Percentiles rank a stretch among this genome's conserved stretches.
Evolutionary conservation across 768 basidiomycete genomes (phyloP).

Genomic region (Hypholoma fasciculare): DNA sequence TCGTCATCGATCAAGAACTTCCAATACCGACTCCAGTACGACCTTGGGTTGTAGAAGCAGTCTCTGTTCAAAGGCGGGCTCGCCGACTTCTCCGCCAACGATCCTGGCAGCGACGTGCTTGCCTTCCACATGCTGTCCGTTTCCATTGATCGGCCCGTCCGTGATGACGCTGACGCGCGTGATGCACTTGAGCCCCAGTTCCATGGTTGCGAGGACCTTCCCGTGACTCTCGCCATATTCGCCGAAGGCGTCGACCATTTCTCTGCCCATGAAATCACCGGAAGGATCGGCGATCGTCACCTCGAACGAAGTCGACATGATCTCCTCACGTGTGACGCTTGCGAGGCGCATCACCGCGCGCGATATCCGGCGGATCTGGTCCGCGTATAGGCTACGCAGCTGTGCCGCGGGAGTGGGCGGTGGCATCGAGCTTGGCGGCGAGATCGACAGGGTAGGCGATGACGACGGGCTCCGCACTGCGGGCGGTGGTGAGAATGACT

Average conservation of each 20-base stretch:
- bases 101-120: not conserved
- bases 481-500: slow-evolving; percentile 31
- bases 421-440: slow-evolving; percentile 15
- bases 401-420: slow-evolving; percentile 16
- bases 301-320: slow-evolving; percentile 77
- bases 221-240: slow-evolving; percentile 53
- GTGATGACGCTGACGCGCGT: slow-evolving; percentile 39
- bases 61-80: slow-evolving; percentile 53
- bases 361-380: slow-evolving; percentile 68
- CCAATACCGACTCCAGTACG: slow-evolving; percentile 68
- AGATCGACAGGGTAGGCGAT: slow-evolving; percentile 21
- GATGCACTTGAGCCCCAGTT: slow-evolving; percentile 68
- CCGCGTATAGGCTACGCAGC: slow-evolving; percentile 47
- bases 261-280: slow-evolving; percentile 31
- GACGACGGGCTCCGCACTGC: slow-evolving; percentile 18
- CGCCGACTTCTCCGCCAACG: slow-evolving; percentile 28
- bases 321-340: slow-evolving; percentile 67
- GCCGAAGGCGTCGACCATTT: slow-evolving; percentile 66
- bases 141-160: slow-evolving; percentile 1
- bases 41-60: slow-evolving; percentile 73
- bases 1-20: slow-evolving; percentile 32
- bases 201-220: slow-evolving; percentile 65
- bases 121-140: slow-evolving; percentile 3
- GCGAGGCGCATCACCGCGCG: slow-evolving; percentile 64
- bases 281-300: slow-evolving; percentile 61